These are phyloP conservation scores for Aspergillus bertholletiae DNA, from an alignment of 495 filamentous ascomycete species.

Conservation along the genomic window DNA sequence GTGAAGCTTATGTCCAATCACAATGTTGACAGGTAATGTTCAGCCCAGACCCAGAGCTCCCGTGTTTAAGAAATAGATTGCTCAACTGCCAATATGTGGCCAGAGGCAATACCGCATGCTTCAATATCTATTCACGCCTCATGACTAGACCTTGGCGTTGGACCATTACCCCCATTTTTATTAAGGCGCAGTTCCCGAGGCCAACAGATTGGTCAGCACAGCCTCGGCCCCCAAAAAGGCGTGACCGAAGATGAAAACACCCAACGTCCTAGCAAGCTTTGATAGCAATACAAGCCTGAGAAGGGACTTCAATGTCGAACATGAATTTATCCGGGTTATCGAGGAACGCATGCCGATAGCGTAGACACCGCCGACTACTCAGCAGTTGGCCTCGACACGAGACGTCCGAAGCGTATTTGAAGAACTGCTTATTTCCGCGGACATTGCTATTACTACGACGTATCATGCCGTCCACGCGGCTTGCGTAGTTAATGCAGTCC, in stretches of 20 bases:
- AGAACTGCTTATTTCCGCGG: slow-evolving; percentile 1
- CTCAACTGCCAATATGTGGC: too few relatives aligned
- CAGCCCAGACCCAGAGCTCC: too few relatives aligned
- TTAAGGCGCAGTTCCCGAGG: too few relatives aligned
- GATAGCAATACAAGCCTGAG: background rate
- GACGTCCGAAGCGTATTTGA: background rate
- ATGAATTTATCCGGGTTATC: background rate
- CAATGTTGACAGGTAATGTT: too few relatives aligned
- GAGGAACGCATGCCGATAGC: background rate
- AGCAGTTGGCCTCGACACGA: background rate
- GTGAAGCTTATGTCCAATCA: too few relatives aligned
- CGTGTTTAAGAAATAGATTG: too few relatives aligned
- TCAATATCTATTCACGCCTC: too few relatives aligned
- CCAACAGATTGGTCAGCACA: too few relatives aligned
- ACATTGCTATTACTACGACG: background rate
- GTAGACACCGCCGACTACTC: background rate
- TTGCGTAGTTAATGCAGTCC: background rate
- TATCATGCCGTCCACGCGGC: background rate
- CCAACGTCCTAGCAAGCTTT: background rate
- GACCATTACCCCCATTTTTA: too few relatives aligned
- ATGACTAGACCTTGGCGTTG: too few relatives aligned
- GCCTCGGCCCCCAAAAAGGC: too few relatives aligned
- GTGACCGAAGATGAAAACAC: background rate
- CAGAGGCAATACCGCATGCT: too few relatives aligned
- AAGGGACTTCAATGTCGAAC: background rate